Percentiles rank a stretch among this genome's conserved stretches.
Evolutionary conservation across 2,329 filamentous ascomycete species (phyloP).

Genomic region (Fusarium hostae): DNA sequence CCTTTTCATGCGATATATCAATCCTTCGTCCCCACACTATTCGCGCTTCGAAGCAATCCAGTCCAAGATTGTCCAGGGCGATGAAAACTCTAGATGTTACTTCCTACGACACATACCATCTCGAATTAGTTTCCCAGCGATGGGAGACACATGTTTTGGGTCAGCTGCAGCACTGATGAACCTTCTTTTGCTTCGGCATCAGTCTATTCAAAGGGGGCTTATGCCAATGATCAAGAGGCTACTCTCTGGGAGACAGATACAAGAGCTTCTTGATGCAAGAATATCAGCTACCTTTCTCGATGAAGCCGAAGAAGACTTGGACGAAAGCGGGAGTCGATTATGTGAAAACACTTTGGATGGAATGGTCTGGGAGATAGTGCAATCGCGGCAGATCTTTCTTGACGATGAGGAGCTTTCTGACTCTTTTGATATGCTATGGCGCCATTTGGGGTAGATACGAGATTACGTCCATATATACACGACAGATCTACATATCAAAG

Average conservation of each 20-base stretch:
- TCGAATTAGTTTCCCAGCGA: neutral
- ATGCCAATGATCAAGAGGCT: neutral
- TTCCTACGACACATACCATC: neutral
- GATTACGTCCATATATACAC: fast-evolving
- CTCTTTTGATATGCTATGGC: neutral
- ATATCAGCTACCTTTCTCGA: neutral
- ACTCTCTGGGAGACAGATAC: neutral
- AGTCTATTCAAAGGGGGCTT: neutral
- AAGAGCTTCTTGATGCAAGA: neutral
- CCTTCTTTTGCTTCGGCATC: neutral
- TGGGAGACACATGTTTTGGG: neutral
- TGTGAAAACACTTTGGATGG: neutral
- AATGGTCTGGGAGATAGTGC: neutral
- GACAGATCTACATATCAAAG: neutral
- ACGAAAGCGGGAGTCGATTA: fast-evolving
- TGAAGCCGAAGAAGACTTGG: too few species aligned
- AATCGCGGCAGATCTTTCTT: neutral
- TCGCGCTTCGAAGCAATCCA: neutral
- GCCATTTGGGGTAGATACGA: neutral
- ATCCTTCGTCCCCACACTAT: neutral
- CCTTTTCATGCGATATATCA: fast-evolving
- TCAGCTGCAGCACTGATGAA: neutral
- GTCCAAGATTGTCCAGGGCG: neutral
- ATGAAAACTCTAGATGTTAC: fast-evolving
- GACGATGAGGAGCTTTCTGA: neutral